phyloP scores from a whole-genome alignment of 495 filamentous ascomycete genomes.

The Aspergillus nidulans region DNA sequence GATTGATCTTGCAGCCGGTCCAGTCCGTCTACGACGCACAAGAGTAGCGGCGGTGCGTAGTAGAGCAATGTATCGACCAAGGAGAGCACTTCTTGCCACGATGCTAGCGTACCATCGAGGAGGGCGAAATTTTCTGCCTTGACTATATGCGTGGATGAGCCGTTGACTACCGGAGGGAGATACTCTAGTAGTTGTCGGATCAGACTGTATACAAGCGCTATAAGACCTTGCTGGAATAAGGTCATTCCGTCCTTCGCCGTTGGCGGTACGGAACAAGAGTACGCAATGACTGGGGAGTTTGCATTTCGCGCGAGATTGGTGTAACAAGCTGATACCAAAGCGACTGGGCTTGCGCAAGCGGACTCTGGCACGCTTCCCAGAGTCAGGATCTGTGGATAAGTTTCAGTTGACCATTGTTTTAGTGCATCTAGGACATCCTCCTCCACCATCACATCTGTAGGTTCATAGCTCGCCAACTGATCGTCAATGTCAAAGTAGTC shows the following conservation, averaged over 20 bases:
- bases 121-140: constrained; percentile 36
- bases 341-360: constrained; percentile 27
- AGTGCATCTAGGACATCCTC: constrained; percentile 31
- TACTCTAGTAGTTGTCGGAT: constrained; percentile 46
- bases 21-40: constrained; percentile 41
- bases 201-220: constrained; percentile 44
- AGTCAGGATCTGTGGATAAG: constrained; percentile 36
- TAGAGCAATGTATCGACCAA: constrained; percentile 37
- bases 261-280: constrained; percentile 37
- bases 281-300: constrained; percentile 38
- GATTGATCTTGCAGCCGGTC: constrained; percentile 36
- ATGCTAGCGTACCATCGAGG: constrained; percentile 35
- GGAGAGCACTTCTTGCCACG: constrained; percentile 40
- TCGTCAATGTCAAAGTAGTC: constrained; percentile 40
- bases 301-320: constrained; percentile 31
- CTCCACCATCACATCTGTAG: constrained; percentile 29
- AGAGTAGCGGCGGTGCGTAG: constrained; percentile 39
- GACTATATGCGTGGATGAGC: constrained; percentile 34
- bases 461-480: constrained; percentile 32
- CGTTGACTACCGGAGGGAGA: constrained; percentile 38
- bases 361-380: constrained; percentile 33
- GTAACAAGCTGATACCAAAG: constrained; percentile 37
- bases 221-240: constrained; percentile 32
- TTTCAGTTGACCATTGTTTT: constrained; percentile 35
- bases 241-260: constrained; percentile 24